Evolutionary conservation across 2,329 filamentous ascomycete species (phyloP), one percentile per base, ranked within the genome.

Genomic region (Talaromyces marneffei): DNA sequence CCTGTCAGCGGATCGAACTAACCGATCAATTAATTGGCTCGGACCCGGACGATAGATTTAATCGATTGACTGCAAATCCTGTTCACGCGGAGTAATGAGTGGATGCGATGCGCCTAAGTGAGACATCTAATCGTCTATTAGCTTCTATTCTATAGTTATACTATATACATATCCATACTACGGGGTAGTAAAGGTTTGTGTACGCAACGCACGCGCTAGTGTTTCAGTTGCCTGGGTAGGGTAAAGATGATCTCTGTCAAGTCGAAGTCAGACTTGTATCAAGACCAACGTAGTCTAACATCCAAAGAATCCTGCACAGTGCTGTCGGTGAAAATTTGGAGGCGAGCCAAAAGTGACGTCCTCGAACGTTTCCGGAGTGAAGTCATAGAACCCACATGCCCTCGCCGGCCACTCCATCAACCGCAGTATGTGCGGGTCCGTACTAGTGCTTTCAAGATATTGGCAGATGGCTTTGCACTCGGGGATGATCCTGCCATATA

Each of bases 401-500:
- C 66, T 57, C 0, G 73, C 72, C 2, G 74, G 74, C 65, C 73
- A 74, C 57, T 70, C 69, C 40, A 76, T 53, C 57, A 74, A 56
- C 16, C 63, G 62, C 44, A 72, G 56, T 18, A 74, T 65, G 10
- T 66, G 63, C 18, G 68, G 66, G 5, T 62, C 29, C 60, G 73
- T 70, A 18, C 64, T 62, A 35, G 66, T 70, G 23, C 67, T 59
- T 57, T 75, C 74, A 4, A 77, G 57, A 57, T 68, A 71, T 71
- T 73, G 75, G 59, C 72, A 75, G 14, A 76, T 72, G 33, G 74
- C 74, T 6, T 66, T 65, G 60, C 73, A 75, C 63, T 76, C 74
- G 1, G 72, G 71, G 1, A 67, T 63, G 4, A 70, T 67, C 35
- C 74, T 63, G 29, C 65, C 66, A 40, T 71, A 65, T 40, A 71